Percentiles rank a stretch among this genome's conserved stretches.
These are phyloP conservation scores for Phytomonas francai DNA, from an alignment of 208 protist genomes.

Conservation along the genomic window DNA sequence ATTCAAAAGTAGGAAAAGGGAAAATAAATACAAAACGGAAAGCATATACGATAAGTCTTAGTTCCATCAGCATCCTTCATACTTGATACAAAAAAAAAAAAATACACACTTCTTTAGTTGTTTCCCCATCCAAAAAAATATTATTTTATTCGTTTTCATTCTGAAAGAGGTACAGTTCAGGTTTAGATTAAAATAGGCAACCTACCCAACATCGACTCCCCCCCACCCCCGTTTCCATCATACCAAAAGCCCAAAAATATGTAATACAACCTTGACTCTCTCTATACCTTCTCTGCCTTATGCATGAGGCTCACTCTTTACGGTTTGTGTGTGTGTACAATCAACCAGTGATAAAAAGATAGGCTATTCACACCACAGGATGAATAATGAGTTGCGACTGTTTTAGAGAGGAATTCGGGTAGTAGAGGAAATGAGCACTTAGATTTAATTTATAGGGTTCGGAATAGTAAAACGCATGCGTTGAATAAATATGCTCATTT, in stretches of 20 bases:
- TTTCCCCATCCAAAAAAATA: background rate
- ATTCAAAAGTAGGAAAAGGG: background rate
- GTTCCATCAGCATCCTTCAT: background rate
- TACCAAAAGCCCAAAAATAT: background rate
- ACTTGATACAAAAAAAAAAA: background rate
- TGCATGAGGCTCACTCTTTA: background rate
- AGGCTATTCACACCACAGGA: background rate
- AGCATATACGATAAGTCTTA: background rate
- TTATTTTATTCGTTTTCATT: background rate
- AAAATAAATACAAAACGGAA: background rate
- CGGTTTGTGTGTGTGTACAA: background rate
- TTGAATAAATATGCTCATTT: conserved; percentile 4
- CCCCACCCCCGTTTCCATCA: background rate
- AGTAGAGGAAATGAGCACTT: background rate
- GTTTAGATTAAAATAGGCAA: background rate
- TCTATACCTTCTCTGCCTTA: background rate
- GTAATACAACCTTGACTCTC: background rate
- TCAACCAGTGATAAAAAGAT: background rate
- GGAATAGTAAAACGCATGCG: conserved; percentile 3
- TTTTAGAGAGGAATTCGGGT: too few relatives aligned
- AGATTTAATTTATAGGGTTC: background rate
- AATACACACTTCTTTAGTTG: background rate
- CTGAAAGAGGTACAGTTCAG: background rate
- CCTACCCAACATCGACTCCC: background rate
- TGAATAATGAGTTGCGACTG: too few relatives aligned